Base-by-base conservation (phyloP, 202 grass and related monocot genomes). In the Setaria italica region DNA sequence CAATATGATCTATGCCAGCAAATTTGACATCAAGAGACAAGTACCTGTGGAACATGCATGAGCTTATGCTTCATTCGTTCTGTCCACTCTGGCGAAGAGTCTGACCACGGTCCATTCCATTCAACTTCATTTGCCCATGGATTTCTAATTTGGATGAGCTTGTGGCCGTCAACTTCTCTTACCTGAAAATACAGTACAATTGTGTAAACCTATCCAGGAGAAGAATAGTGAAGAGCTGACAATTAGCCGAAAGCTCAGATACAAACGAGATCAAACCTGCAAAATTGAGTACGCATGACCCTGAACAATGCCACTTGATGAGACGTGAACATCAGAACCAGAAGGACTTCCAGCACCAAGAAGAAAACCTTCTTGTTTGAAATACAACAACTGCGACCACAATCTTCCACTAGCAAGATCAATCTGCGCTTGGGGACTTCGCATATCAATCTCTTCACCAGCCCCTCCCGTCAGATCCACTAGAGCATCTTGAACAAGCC, bases 371-470 rank as follows among this genome's bases (percentile, higher is more conserved):
- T 96, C 97, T 86, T 90, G 86, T 79, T 94, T 99, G 89, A 99
- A 99, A 96, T 96, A 85, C 83, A 99, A 87, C 73, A 99, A 75
- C 80, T 99, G 97, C 30, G 97, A 96, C 97, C 97, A 99, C 72
- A 99, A 86, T 87, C 97, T 90, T 76, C 97, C 97, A 65, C 97
- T 99, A 3, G 97, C 97, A 64, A 99, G 90, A 91, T 99, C 97
- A 71, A 99, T 93, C 70, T 99, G 93, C 19, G 82, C 93, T 89
- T 96, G 97, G 39, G 93, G 78, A 75, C 92, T 99, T 81, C 97
- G 89, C 91, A 99, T 99, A 88, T 99, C 97, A 84, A 99, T 99
- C 88, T 99, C 97, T 90, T 99, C 97, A 20, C 97, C 97, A 80
- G 97, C 97, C 8, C 97, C 97, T 85, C 97, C 97, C 55, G 97